These are phyloP conservation scores for Colletotrichum horii DNA, from an alignment of 2,329 filamentous ascomycete species.

Conservation along the genomic window DNA sequence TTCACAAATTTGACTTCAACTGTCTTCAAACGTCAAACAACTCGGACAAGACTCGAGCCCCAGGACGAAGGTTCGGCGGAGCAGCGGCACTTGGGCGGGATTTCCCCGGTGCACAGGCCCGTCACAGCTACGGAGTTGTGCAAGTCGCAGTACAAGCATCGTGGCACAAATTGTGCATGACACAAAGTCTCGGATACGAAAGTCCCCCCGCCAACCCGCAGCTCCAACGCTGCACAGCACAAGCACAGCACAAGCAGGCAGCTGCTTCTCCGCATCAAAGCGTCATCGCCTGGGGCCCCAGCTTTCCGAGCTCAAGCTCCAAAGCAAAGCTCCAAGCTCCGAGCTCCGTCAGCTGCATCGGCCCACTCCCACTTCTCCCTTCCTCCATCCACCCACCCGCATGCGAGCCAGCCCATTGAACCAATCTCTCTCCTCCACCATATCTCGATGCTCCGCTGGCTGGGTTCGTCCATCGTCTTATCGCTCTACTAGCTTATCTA, in stretches of 20 bases:
- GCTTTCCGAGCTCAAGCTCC: neutral
- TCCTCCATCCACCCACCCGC: neutral
- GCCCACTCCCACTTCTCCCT: neutral
- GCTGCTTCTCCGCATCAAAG: conserved; percentile 7
- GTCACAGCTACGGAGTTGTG: neutral
- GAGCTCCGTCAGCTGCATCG: neutral
- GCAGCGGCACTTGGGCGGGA: neutral
- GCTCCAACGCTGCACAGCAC: neutral
- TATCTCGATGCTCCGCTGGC: conserved; percentile 16
- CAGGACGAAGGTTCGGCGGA: neutral
- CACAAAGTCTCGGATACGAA: neutral
- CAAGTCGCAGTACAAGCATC: neutral
- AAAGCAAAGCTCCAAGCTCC: neutral
- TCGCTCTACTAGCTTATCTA: neutral
- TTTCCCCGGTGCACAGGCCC: neutral
- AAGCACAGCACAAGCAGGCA: neutral
- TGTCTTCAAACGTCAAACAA: neutral
- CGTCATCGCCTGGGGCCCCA: conserved; percentile 1
- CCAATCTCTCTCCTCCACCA: neutral
- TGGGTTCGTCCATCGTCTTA: neutral
- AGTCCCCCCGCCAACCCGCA: neutral
- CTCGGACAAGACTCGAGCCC: neutral
- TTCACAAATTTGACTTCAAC: neutral
- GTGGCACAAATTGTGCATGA: neutral
- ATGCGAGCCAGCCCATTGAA: neutral